These are phyloP conservation scores for Zizania palustris DNA, from an alignment of 202 grass and related monocot species.

Conservation along the genomic window DNA sequence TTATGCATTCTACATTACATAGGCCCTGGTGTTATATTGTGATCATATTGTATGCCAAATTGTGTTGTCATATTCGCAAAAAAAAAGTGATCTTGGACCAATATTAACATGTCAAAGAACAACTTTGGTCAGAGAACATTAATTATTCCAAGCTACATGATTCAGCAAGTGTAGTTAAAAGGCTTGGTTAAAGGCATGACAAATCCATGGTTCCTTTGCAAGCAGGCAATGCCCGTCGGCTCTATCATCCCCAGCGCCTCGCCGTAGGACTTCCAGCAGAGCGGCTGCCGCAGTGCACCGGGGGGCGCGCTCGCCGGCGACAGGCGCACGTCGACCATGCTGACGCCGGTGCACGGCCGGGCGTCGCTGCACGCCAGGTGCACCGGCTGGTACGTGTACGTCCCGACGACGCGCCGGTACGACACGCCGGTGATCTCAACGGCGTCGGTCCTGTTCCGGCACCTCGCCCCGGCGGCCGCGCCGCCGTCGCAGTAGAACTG, in stretches of 20 bases:
- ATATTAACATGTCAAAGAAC: not conserved
- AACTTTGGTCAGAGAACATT: not conserved
- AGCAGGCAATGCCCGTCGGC: slow-evolving; percentile 46
- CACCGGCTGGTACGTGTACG: slow-evolving; percentile 61
- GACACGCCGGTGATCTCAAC: slow-evolving; percentile 57
- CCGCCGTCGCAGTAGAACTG: slow-evolving; percentile 79
- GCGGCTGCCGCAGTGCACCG: slow-evolving; percentile 14
- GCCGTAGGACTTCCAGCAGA: slow-evolving; percentile 75
- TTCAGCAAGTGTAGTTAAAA: slow-evolving; percentile 62
- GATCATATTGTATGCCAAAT: not conserved
- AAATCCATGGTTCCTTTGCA: slow-evolving; percentile 53
- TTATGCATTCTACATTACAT: no score
- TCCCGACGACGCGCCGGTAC: slow-evolving; percentile 57
- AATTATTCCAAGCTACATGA: not conserved
- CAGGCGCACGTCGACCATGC: slow-evolving; percentile 51
- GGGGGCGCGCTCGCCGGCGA: slow-evolving; percentile 18
- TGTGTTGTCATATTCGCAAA: not conserved
- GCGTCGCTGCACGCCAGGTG: slow-evolving; percentile 74
- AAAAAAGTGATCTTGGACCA: not conserved
- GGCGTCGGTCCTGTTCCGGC: slow-evolving; percentile 60
- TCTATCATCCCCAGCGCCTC: slow-evolving; percentile 42
- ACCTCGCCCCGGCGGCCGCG: slow-evolving; percentile 33
- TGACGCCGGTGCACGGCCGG: slow-evolving; percentile 60
- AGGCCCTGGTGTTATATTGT: no score
- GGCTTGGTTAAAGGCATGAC: slow-evolving; percentile 54